These are phyloP conservation scores for Ceratocystis lukuohia DNA, from an alignment of 2,329 filamentous ascomycete species.

Conservation along the genomic window DNA sequence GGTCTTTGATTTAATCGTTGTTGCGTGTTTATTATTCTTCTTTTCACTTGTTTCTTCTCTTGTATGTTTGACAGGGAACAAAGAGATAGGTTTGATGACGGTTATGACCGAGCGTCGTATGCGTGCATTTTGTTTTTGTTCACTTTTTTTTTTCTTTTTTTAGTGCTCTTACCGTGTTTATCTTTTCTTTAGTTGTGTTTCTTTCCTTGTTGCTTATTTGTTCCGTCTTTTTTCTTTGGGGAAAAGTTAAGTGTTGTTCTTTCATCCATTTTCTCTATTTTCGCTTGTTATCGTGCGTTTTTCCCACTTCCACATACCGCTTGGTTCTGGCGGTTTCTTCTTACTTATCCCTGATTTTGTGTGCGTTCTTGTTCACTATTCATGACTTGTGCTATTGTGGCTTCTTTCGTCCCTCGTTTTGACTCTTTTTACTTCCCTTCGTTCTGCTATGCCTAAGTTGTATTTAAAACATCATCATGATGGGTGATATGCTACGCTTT, in stretches of 20 bases:
- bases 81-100: conserved; percentile 9
- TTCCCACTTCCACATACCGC: no score
- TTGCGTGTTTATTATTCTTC: not conserved
- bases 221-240: no score
- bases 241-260: no score
- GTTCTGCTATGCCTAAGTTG: no score
- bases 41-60: conserved; percentile 1
- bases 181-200: not conserved
- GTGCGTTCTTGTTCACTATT: not conserved
- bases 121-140: not conserved
- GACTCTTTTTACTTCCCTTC: no score
- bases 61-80: not conserved
- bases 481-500: no score
- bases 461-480: no score
- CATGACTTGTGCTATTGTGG: not conserved
- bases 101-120: conserved; percentile 1
- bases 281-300: no score
- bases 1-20: not conserved
- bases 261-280: no score
- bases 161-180: not conserved
- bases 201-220: not conserved
- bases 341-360: not conserved
- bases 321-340: no score
- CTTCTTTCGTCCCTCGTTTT: no score
- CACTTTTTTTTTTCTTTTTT: not conserved